phyloP scores from a whole-genome alignment of 148 eudicot species.

The Spergularia marina region DNA sequence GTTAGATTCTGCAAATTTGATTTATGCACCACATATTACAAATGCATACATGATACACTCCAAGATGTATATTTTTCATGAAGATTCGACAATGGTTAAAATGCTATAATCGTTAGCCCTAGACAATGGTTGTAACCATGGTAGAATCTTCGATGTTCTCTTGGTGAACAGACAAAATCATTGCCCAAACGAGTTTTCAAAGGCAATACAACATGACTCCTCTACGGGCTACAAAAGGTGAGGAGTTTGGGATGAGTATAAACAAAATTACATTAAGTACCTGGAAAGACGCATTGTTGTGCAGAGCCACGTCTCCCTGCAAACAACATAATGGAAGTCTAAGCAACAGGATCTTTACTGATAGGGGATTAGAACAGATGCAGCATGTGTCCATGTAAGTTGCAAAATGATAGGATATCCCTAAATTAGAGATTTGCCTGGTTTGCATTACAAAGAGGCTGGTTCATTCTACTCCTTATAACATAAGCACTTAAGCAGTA shows the following conservation, averaged over 20 bases:
- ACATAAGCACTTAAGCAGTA: too few relatives aligned
- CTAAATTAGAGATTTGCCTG: too few relatives aligned
- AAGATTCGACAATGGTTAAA: too few relatives aligned
- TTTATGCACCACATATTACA: too few relatives aligned
- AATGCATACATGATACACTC: too few relatives aligned
- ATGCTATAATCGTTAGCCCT: too few relatives aligned
- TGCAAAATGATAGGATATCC: not conserved
- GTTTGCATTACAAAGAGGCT: too few relatives aligned
- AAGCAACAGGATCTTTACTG: not conserved
- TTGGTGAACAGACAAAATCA: not conserved
- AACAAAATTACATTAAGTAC: not conserved
- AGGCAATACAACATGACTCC: not conserved
- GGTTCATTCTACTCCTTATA: too few relatives aligned
- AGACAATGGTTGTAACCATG: too few relatives aligned
- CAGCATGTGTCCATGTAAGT: not conserved
- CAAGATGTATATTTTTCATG: too few relatives aligned
- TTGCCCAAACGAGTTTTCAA: not conserved
- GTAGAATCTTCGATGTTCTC: too few relatives aligned
- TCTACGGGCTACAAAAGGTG: not conserved
- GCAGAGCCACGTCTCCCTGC: not conserved
- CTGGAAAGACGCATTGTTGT: not conserved
- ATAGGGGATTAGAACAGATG: not conserved
- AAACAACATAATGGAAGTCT: not conserved
- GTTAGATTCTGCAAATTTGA: too few relatives aligned
- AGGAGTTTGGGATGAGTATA: not conserved